Conservation (phyloP, 2,329 filamentous ascomycete species). For the Talaromyces sp. region DNA sequence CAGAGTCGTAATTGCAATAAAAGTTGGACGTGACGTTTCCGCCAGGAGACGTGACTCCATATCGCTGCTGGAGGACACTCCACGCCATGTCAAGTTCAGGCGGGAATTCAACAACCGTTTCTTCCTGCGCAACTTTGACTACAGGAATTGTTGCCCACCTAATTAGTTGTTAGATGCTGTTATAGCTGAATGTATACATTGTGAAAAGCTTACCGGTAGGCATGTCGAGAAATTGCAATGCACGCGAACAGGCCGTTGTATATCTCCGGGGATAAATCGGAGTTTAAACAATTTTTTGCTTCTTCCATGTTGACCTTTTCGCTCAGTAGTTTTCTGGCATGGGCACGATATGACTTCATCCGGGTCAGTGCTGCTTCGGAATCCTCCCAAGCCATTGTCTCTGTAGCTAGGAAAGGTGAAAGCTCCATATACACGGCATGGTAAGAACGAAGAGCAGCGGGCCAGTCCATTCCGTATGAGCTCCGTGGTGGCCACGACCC, state of each 20-base stretch:
- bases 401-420: slow-evolving; percentile 18
- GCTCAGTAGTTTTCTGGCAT: slow-evolving; percentile 16
- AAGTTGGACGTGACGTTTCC: slow-evolving; percentile 30
- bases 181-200: neutral
- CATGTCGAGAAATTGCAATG: slow-evolving; percentile 27
- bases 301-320: slow-evolving; percentile 19
- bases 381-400: slow-evolving; percentile 19
- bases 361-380: slow-evolving; percentile 20
- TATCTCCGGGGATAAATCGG: slow-evolving; percentile 15
- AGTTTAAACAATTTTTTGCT: slow-evolving; percentile 19
- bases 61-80: slow-evolving; percentile 26
- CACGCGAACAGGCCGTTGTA: slow-evolving; percentile 32
- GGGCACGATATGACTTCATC: slow-evolving; percentile 15
- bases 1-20: slow-evolving; percentile 26
- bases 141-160: slow-evolving; percentile 30
- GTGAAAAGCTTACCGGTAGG: slow-evolving; percentile 22
- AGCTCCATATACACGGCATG: slow-evolving; percentile 26
- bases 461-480: slow-evolving; percentile 20
- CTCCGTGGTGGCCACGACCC: slow-evolving; percentile 19
- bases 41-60: slow-evolving; percentile 24
- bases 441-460: slow-evolving; percentile 23
- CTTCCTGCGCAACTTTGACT: slow-evolving; percentile 29
- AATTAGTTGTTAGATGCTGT: neutral
- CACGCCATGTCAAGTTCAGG: slow-evolving; percentile 26
- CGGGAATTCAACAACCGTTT: slow-evolving; percentile 26